phyloP scores from a whole-genome alignment of 306 rosid species.

The Pueraria montana region DNA sequence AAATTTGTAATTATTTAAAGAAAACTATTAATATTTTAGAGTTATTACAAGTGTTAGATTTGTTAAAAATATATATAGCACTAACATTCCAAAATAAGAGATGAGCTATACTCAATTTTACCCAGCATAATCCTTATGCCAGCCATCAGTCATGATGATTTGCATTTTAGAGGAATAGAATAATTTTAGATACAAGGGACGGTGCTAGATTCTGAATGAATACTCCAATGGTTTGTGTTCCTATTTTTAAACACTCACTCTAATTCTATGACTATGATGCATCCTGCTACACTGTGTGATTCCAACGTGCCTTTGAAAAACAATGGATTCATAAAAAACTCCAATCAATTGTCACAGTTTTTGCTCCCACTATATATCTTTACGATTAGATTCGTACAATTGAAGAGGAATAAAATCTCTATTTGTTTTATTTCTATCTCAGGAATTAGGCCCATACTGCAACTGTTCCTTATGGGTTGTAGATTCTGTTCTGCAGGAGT shows the following conservation, averaged over 20 bases:
- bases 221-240: neutral
- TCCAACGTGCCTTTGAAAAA: neutral
- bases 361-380: conserved; percentile 13
- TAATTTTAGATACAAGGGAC: neutral
- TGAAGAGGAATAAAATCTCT: neutral
- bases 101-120: neutral
- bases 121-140: neutral
- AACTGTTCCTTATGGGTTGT: neutral
- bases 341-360: neutral
- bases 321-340: neutral
- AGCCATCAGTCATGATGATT: neutral
- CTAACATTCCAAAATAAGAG: neutral
- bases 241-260: neutral
- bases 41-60: neutral
- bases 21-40: neutral
- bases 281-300: neutral
- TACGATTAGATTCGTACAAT: neutral
- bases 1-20: neutral
- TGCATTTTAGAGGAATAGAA: neutral
- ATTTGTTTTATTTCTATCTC: neutral
- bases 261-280: neutral
- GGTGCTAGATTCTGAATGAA: neutral
- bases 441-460: neutral
- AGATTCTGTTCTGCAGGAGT: neutral
- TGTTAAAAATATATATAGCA: neutral